These are phyloP conservation scores for Alternaria novae-zelandiae DNA, from an alignment of 2,329 filamentous ascomycete species.

Conservation along the genomic window DNA sequence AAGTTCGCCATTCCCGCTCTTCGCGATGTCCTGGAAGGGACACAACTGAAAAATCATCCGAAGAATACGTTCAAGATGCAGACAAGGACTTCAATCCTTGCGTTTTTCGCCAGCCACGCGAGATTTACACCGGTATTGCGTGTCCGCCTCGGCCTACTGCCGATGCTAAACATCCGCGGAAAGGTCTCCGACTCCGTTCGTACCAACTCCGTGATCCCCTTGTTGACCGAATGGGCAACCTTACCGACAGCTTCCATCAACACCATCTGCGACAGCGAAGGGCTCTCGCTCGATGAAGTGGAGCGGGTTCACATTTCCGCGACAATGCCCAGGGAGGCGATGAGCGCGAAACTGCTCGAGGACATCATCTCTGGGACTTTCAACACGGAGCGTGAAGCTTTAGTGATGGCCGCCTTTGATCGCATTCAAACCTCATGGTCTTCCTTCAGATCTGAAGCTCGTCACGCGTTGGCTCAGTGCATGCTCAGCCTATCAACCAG, in stretches of 20 bases:
- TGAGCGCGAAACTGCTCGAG: conserved; percentile 63
- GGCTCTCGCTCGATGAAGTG: conserved; percentile 55
- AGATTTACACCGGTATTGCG: conserved; percentile 70
- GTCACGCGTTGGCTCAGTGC: conserved; percentile 65
- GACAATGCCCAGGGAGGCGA: conserved; percentile 63
- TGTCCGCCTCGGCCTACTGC: conserved; percentile 76
- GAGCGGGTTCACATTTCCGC: conserved; percentile 61
- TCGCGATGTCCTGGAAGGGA: conserved; percentile 65
- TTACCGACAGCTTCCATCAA: conserved; percentile 60
- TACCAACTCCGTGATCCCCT: conserved; percentile 76
- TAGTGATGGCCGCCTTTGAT: conserved; percentile 70
- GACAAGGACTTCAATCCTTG: conserved; percentile 68
- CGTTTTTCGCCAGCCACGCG: conserved; percentile 76
- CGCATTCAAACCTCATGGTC: conserved; percentile 76
- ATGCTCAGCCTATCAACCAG: conserved; percentile 68
- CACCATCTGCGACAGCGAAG: conserved; percentile 57
- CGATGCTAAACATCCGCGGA: conserved; percentile 71
- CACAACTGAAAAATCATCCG: conserved; percentile 44
- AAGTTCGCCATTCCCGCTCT: conserved; percentile 72
- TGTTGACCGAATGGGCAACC: conserved; percentile 72
- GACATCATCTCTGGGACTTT: conserved; percentile 56
- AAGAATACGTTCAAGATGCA: conserved; percentile 61
- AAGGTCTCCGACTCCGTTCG: conserved; percentile 76
- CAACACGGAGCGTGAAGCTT: conserved; percentile 55
- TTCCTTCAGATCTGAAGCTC: conserved; percentile 69